phyloP scores from a whole-genome alignment of 176 grass and related monocot species.

The Aegilops speltoides region DNA sequence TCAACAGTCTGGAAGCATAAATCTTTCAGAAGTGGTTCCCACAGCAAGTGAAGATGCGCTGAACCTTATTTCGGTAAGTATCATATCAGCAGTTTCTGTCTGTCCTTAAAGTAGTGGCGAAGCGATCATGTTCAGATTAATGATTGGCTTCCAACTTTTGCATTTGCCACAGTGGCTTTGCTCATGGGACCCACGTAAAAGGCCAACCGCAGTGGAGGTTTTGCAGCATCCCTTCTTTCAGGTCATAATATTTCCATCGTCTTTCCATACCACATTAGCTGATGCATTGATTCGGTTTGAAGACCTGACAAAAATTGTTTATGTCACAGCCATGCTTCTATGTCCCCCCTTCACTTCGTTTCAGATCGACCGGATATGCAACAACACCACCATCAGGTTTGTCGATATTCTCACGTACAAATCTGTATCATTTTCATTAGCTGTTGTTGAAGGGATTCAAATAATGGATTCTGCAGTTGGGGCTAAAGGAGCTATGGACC shows the following conservation, averaged over 20 bases:
- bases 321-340: slow-evolving; percentile 85
- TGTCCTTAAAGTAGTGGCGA: background rate
- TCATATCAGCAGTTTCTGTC: background rate
- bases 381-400: slow-evolving; percentile 78
- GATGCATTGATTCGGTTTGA: background rate
- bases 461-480: slow-evolving; percentile 40
- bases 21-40: slow-evolving; percentile 73
- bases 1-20: slow-evolving; percentile 54
- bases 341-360: slow-evolving; percentile 75
- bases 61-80: slow-evolving; percentile 80
- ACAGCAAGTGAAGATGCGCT: slow-evolving; percentile 74
- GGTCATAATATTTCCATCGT: slow-evolving; percentile 43
- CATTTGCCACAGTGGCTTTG: slow-evolving; percentile 64
- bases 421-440: background rate
- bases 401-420: background rate
- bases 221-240: slow-evolving; percentile 98
- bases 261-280: background rate
- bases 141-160: slow-evolving; percentile 24
- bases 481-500: slow-evolving; percentile 64
- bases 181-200: slow-evolving; percentile 79
- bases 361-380: slow-evolving; percentile 51
- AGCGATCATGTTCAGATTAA: background rate
- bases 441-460: background rate
- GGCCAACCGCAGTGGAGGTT: slow-evolving; percentile 82
- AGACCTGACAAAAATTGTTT: background rate